Base-by-base conservation (phyloP, 257 asterid species). In the Cruciata laevipes region DNA sequence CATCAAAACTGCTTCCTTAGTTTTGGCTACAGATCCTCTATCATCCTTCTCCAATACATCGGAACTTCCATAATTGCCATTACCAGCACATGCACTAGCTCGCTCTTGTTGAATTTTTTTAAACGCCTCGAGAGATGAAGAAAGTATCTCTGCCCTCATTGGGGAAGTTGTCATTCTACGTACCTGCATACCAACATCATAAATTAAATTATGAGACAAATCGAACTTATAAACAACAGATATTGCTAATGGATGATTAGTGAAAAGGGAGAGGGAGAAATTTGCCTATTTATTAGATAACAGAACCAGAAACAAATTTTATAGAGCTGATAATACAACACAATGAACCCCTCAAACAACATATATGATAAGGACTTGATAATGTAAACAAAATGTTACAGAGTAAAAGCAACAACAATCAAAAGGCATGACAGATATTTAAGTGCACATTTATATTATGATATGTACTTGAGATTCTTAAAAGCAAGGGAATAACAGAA, bases 131-230 rank as follows among this genome's bases (percentile, higher is more conserved):
- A 94, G 97, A 77, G 99, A 94, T 73, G 99, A 94, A 74, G 97
- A 87, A 70, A 94, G 79, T 76, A 94, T 90, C 75, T 90, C 96
- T 49, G 99, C 99, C 83, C 97, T 94, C 74, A 78, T 90, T n/a
- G 97, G 97, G 70, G 99, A 94, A 79, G 96, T 88, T 64, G 99
- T 94, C 97, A 94, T 94, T 76, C 99, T 86, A 33, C 99, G 96
- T 66, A 94, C 97, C 99, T 94, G 87, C 75, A 69, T 35, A 59
- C 65, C 63, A 69, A 71, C 67, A 80, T 57, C 71, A 68, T 56
- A 64, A 24, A 69, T 62, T 73, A 65, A 42, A 72, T 35, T 23
- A 65, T 23, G 38, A 18, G 8, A 49, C 21, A 70, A 11, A 7
- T 24, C 59, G 6, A 16, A 24, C 8, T 9, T 18, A 2, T 27